Evolutionary conservation across 805 yeast genomes (phyloP), one percentile per base, ranked within the genome.

Genomic region (Wickerhamiella parazyma): DNA sequence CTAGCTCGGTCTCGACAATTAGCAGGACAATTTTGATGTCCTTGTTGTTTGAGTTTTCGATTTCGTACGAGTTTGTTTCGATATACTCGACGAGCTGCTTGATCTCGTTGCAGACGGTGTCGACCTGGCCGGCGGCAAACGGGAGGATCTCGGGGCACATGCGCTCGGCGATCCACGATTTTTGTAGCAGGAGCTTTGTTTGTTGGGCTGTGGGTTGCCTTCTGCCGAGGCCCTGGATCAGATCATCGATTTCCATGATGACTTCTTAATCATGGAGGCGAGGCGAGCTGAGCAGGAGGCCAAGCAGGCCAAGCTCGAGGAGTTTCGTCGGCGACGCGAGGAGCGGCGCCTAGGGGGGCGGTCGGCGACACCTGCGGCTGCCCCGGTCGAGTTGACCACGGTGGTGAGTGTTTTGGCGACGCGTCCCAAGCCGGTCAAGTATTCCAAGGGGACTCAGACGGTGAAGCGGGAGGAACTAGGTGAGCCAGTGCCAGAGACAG

Each of bases 1-100:
- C 97, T 19, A 91, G 70, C 52, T 91, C 97, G 11, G 93, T 80
- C 56, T 91, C 98, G 52, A 89, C 78, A 19, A 93, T 73, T 65
- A 91, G 74, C 20, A 26, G 38, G 6, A n/a, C n/a, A 12, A 43
- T 18, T 16, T 43, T 43, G 24, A 38, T 31, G 14, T 38, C 34
- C 11, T 20, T 11, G 33, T 33, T 50, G 6, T 43, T 46, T 1
- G 51, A 49, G n/a, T 51, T 74, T 42, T 80, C 82, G 31, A 80
- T 65, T 44, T 81, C 87, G 55, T 84, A 77, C 7, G 94, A 79
- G 51, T 84, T 82, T 41, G 75, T 68, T 53, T 81, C 89, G 31
- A 89, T 76, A 44, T 72, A 70, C 50, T 81, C 93, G 45, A 85
- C 75, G 59, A 84, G 87, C n/a, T 42, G 26, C 16, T 80, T 73